Base-by-base conservation (phyloP, 345 rosid species). In the Hibiscus syriacus region DNA sequence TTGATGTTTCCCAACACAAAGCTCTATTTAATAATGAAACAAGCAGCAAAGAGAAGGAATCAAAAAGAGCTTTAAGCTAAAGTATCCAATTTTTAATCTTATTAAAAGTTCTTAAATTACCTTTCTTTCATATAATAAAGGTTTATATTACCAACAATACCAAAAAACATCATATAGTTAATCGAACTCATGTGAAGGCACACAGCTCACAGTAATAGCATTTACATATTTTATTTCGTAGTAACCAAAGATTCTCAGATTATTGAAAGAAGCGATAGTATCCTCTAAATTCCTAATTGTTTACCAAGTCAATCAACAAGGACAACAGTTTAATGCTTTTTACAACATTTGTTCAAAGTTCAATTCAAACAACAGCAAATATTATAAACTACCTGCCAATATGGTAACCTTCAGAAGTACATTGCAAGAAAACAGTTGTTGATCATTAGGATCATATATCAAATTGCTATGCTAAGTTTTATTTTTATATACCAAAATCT, bases 11-110 rank as follows among this genome's bases (percentile, higher is more conserved):
- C 50, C 32, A 55, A 14, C 67, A 69, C 41, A 54, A 72, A 64
- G 55, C 55, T 46, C 20, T 46, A 26, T 16, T 22, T 64, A 52
- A 71, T 25, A 19, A 39, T 67, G 66, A 49, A 71, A 55, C 64
- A n/a, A 1, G 1, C 34, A 23, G 53, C 10, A 38, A 20, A 39
- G 20, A 39, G 12, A 14, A 25, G 9, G n/a, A 12, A 8, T 7
- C 5, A 4, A 22, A 14, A 22, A 9, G 32, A 25, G 59, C 32
- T 27, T 64, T 27, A 22, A 8, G 25, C 17, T 20, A 39, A 38
- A 25, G 62, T 2, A 14, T 22, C 12, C 16, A 10, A 64, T 41
- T 29, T 22, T 45, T 9, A 23, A 54, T 50, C 17, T 8, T 59
- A 59, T 36, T 6, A 58, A 58, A 58, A 41, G 16, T 41, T 41